phyloP scores from a whole-genome alignment of 202 grass and related monocot genomes.

The Zizania palustris region DNA sequence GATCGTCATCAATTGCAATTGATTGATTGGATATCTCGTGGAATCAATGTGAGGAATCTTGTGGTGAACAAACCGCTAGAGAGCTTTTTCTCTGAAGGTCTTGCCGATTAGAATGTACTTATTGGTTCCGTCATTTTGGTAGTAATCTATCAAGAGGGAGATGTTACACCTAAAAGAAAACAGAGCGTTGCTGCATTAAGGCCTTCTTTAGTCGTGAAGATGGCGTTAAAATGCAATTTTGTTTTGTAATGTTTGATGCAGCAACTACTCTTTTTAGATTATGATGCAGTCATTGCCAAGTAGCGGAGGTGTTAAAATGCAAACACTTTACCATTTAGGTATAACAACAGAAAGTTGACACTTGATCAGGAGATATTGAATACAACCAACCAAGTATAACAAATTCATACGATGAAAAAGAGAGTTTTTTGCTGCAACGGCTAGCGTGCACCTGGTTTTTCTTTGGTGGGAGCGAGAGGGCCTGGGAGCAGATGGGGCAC shows the following conservation, averaged over 20 bases:
- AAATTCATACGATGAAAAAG: too few relatives aligned
- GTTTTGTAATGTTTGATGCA: background rate
- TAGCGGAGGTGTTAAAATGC: background rate
- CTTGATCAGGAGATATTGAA: background rate
- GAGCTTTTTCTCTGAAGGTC: slow-evolving; percentile 73
- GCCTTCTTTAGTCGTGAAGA: background rate
- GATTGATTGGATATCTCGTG: slow-evolving; percentile 41
- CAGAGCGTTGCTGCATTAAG: background rate
- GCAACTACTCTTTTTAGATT: too few relatives aligned
- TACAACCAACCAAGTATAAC: background rate
- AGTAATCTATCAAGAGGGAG: slow-evolving; percentile 72
- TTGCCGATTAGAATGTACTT: slow-evolving; percentile 72
- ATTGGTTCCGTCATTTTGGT: slow-evolving; percentile 35
- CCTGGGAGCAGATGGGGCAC: slow-evolving; percentile 55
- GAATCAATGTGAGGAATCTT: slow-evolving; percentile 60
- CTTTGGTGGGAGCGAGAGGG: slow-evolving; percentile 51
- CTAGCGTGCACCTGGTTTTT: slow-evolving; percentile 48
- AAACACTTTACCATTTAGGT: background rate
- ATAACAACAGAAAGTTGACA: background rate
- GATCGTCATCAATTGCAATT: too few relatives aligned
- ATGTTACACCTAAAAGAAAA: slow-evolving; percentile 57
- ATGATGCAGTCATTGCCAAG: background rate
- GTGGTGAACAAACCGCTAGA: slow-evolving; percentile 69
- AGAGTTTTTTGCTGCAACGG: background rate
- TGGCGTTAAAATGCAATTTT: background rate